Evolutionary conservation across 192 early-diverging fungal species (phyloP).

Genomic region (Coemansia reversa): DNA sequence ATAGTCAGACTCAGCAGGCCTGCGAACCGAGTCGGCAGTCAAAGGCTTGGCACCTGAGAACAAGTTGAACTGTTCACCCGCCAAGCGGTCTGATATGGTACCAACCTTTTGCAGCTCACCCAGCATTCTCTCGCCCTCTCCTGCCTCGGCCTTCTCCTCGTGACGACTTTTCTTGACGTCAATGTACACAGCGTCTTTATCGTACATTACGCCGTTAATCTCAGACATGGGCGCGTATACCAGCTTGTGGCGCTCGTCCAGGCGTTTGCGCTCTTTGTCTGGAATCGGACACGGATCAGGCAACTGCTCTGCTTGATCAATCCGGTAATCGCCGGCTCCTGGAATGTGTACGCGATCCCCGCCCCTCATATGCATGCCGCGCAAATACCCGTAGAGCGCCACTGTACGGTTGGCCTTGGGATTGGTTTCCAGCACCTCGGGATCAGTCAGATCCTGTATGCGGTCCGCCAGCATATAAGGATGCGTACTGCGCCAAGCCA

Average conservation of each 20-base stretch:
- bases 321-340: conserved; percentile 84
- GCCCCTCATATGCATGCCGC: conserved; percentile 91
- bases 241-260: conserved; percentile 93
- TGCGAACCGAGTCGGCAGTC: conserved; percentile 44
- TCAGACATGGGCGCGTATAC: conserved; percentile 99
- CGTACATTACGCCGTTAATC: conserved; percentile 97
- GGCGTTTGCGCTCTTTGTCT: conserved; percentile 82
- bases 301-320: conserved; percentile 73
- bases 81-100: conserved; percentile 39
- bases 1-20: conserved; percentile 65
- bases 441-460: conserved; percentile 95
- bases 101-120: conserved; percentile 84
- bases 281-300: conserved; percentile 97
- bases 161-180: conserved; percentile 74
- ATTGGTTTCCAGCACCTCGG: conserved; percentile 71
- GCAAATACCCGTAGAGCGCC: conserved; percentile 91
- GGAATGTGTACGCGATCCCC: conserved; percentile 92
- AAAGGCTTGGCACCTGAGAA: conserved; percentile 48
- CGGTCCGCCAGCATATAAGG: conserved; percentile 98
- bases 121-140: conserved; percentile 89
- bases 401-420: conserved; percentile 91
- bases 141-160: conserved; percentile 58
- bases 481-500: conserved; percentile 95
- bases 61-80: conserved; percentile 41
- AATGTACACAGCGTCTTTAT: conserved; percentile 99